Evolutionary conservation across 345 rosid genomes (phyloP).

Genomic region (Salix exigua): DNA sequence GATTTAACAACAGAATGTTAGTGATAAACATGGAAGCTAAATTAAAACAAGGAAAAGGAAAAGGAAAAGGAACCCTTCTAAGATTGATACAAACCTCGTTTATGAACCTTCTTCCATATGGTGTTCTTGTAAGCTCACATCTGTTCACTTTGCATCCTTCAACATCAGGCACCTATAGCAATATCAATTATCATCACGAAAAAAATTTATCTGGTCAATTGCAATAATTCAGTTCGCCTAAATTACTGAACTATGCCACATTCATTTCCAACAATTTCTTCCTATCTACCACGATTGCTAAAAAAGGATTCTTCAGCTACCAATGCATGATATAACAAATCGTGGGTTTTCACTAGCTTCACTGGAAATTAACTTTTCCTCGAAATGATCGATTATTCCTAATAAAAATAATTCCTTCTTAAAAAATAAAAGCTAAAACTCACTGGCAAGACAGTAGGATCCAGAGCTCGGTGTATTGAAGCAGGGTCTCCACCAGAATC

Average conservation of each 20-base stretch:
- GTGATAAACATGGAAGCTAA: not conserved
- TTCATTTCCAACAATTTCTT: too few relatives aligned
- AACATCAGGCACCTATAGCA: slow-evolving; percentile 57
- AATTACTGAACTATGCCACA: too few relatives aligned
- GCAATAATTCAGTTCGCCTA: too few relatives aligned
- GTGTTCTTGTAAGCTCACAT: slow-evolving; percentile 75
- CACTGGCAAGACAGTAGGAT: slow-evolving; percentile 65
- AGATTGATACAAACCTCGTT: slow-evolving; percentile 37
- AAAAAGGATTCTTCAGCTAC: not conserved
- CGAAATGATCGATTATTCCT: too few relatives aligned
- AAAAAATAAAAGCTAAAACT: slow-evolving; percentile 8
- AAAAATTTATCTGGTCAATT: too few relatives aligned
- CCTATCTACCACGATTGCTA: too few relatives aligned
- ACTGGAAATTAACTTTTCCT: too few relatives aligned
- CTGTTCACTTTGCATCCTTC: slow-evolving; percentile 40
- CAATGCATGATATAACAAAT: not conserved
- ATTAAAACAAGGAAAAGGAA: not conserved
- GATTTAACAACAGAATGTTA: slow-evolving; percentile 1
- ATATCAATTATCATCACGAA: not conserved
- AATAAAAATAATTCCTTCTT: not conserved
- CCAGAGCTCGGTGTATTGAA: slow-evolving; percentile 58
- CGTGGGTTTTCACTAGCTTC: too few relatives aligned
- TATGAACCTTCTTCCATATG: slow-evolving; percentile 72
- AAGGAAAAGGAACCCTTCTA: not conserved
- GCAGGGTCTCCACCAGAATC: slow-evolving; percentile 83